phyloP scores from a whole-genome alignment of 352 stramenopile species.

The Globisporangium nagaii region DNA sequence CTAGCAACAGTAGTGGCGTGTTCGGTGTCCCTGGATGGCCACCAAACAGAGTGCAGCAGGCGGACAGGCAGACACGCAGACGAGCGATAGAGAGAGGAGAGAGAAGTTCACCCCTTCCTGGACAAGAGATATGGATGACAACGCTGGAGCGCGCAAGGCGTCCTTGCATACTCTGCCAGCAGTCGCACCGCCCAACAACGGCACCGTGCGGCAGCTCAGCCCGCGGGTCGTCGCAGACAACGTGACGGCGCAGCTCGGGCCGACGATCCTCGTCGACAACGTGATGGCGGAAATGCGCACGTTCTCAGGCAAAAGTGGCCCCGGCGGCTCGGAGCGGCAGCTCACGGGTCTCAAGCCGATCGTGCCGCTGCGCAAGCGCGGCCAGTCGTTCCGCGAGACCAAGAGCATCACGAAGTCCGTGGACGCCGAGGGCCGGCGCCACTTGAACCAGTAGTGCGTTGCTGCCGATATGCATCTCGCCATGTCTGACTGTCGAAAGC shows the following conservation, averaged over 20 bases:
- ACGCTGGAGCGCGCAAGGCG: neutral
- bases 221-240: conserved; percentile 29
- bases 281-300: neutral
- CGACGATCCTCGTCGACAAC: neutral
- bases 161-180: conserved; percentile 3
- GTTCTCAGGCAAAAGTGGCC: neutral
- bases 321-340: conserved; percentile 25
- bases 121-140: too few species aligned
- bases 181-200: neutral
- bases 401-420: conserved; percentile 41
- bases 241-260: conserved; percentile 23
- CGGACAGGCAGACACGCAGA: too few species aligned
- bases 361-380: conserved; percentile 50
- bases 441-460: conserved; percentile 79
- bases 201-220: neutral
- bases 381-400: conserved; percentile 66
- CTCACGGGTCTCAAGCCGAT: conserved; percentile 52
- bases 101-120: too few species aligned
- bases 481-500: neutral
- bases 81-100: too few species aligned
- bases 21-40: too few species aligned
- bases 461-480: too few species aligned
- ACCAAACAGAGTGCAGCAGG: too few species aligned
- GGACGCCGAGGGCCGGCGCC: conserved; percentile 43
- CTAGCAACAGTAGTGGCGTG: too few species aligned